A percentile compares a stretch with the other conserved stretches of the same genome.
These are phyloP conservation scores for Chrysosporium queenslandicum DNA, from an alignment of 2,329 filamentous ascomycete genomes.

Conservation along the genomic window DNA sequence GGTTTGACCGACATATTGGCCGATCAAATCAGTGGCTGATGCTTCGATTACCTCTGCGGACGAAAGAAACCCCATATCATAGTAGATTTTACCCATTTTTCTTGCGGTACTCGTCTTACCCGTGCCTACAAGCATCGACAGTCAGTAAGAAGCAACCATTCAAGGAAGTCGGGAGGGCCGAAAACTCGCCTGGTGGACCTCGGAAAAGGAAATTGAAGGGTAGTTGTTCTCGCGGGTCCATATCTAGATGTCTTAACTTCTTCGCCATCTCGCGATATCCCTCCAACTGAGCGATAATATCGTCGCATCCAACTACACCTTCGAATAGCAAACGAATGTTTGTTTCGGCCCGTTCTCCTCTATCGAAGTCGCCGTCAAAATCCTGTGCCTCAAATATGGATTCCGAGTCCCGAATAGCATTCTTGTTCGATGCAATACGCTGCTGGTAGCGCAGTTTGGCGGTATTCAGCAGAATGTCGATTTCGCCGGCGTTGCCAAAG, in stretches of 20 bases:
- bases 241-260: not conserved
- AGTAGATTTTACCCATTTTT: constrained; percentile 67
- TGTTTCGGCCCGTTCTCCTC: constrained; percentile 39
- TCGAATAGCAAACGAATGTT: constrained; percentile 47
- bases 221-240: constrained; percentile 50
- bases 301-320: not conserved
- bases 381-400: constrained; percentile 44
- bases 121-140: constrained; percentile 43
- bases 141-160: not conserved
- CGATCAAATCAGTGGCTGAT: constrained; percentile 60
- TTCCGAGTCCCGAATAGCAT: no score
- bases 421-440: no score
- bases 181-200: constrained; percentile 47
- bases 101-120: constrained; percentile 57
- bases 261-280: not conserved
- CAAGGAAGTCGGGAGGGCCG: not conserved
- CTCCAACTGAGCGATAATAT: not conserved
- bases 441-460: constrained; percentile 47
- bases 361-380: constrained; percentile 52
- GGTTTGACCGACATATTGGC: constrained; percentile 58
- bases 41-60: constrained; percentile 52
- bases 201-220: constrained; percentile 62
- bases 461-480: constrained; percentile 56
- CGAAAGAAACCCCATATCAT: constrained; percentile 60
- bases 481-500: constrained; percentile 64